Conservation (phyloP, 495 filamentous ascomycete species). For the Neurospora africana region DNA sequence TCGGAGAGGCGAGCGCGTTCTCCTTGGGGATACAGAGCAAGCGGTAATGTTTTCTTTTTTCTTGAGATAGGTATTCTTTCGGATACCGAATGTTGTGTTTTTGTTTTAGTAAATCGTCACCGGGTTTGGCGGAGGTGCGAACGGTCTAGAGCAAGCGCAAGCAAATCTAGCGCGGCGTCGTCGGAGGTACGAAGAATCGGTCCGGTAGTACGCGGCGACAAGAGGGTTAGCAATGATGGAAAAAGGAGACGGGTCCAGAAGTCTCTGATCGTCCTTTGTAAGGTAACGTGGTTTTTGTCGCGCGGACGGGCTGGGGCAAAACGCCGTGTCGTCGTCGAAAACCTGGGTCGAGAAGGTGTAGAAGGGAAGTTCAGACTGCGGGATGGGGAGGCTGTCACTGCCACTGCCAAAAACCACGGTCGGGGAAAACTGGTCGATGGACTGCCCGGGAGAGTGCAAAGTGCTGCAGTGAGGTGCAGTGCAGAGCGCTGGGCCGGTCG, state of each 20-base stretch:
- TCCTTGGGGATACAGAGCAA: slow-evolving; percentile 1
- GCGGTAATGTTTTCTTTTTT: background rate
- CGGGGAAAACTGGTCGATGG: slow-evolving; percentile 14
- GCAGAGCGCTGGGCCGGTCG: slow-evolving; percentile 11
- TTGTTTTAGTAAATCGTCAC: slow-evolving; percentile 18
- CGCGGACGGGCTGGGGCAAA: slow-evolving; percentile 8
- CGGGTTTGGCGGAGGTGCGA: slow-evolving; percentile 12
- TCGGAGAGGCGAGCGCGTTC: background rate
- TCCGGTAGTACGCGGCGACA: slow-evolving; percentile 8
- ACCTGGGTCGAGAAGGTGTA: slow-evolving; percentile 3
- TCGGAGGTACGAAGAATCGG: slow-evolving; percentile 6
- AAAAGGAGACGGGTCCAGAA: slow-evolving; percentile 2
- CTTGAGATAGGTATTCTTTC: slow-evolving; percentile 5
- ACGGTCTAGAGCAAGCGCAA: slow-evolving; percentile 9
- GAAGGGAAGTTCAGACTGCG: slow-evolving; percentile 5
- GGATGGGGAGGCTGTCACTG: slow-evolving; percentile 1
- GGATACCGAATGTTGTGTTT: slow-evolving; percentile 10
- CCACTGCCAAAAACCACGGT: slow-evolving; percentile 17
- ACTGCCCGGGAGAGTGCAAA: background rate
- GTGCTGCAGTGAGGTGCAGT: slow-evolving; percentile 7
- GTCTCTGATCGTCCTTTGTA: background rate
- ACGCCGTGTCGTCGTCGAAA: slow-evolving; percentile 6
- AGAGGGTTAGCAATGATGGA: slow-evolving; percentile 7
- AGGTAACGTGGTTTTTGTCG: slow-evolving; percentile 8
- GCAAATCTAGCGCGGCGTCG: slow-evolving; percentile 10